phyloP scores from a whole-genome alignment of 1,284 basidiomycete genomes.

The Fomitopsis schrenkii region DNA sequence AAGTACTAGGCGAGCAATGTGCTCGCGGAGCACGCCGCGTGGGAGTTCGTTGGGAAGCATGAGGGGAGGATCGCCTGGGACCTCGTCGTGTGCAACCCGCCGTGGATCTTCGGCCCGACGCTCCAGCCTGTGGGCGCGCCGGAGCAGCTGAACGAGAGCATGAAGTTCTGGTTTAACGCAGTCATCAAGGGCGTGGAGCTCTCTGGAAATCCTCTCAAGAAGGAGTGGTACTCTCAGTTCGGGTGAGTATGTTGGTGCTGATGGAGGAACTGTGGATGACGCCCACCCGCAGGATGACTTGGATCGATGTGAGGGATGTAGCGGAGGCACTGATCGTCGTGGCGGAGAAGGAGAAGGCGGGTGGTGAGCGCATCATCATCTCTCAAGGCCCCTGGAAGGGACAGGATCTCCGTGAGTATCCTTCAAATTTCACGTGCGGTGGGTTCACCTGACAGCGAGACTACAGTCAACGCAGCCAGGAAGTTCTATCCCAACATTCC shows the following conservation, averaged over 20 bases:
- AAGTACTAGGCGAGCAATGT: constrained; percentile 65
- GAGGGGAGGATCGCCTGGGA: constrained; percentile 48
- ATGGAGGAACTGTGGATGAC: background rate
- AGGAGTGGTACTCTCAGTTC: constrained; percentile 5
- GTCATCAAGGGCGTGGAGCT: constrained; percentile 26
- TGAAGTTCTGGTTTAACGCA: constrained; percentile 30
- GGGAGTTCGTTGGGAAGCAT: constrained; percentile 55
- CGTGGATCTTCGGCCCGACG: constrained; percentile 42
- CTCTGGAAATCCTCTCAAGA: constrained; percentile 5
- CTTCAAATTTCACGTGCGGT: background rate
- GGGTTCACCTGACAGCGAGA: background rate
- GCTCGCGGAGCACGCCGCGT: constrained; percentile 51
- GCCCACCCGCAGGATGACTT: constrained; percentile 21
- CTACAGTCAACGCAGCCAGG: constrained; percentile 11
- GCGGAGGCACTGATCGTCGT: constrained; percentile 55
- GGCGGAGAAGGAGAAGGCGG: constrained; percentile 49
- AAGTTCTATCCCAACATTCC: constrained; percentile 16
- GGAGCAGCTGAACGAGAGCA: constrained; percentile 50
- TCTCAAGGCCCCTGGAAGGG: constrained; percentile 30
- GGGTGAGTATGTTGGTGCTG: constrained; percentile 13
- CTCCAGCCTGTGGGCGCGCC: constrained; percentile 47
- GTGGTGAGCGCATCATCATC: constrained; percentile 56
- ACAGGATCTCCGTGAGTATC: constrained; percentile 27
- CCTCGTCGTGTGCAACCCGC: constrained; percentile 52
- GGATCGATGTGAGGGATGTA: constrained; percentile 62